Evolutionary conservation across 2,329 filamentous ascomycete genomes (phyloP).

Genomic region (Penicillium concentricum): DNA sequence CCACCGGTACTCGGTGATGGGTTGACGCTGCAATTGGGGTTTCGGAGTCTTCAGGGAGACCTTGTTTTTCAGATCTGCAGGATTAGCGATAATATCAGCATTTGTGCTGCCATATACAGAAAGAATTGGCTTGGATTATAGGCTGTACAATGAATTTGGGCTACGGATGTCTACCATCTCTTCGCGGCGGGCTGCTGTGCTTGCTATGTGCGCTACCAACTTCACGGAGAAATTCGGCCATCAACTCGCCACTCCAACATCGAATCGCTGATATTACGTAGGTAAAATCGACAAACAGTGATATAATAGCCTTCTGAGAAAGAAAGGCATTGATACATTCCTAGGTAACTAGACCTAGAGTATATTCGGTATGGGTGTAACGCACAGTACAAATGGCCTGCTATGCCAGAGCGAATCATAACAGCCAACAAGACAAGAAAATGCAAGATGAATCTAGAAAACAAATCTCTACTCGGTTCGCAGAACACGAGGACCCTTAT

Average conservation of each 20-base stretch:
- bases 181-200: background rate
- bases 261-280: background rate
- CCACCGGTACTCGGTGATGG: conserved; percentile 1
- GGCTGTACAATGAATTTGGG: conserved; percentile 13
- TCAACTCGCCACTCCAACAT: background rate
- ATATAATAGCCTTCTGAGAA: background rate
- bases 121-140: conserved; percentile 9
- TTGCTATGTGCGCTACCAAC: background rate
- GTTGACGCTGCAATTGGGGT: conserved; percentile 8
- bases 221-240: background rate
- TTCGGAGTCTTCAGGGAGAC: conserved; percentile 24
- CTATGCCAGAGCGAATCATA: conserved; percentile 11
- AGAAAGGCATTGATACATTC: background rate
- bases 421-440: conserved; percentile 8
- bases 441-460: conserved; percentile 10
- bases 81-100: conserved; percentile 16
- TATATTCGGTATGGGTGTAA: conserved; percentile 9
- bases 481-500: conserved; percentile 45
- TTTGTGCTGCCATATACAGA: conserved; percentile 19
- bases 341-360: conserved; percentile 6
- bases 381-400: conserved; percentile 12
- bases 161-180: conserved; percentile 9
- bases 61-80: conserved; percentile 13
- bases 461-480: conserved; percentile 40
- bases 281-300: background rate